Conservation (phyloP, 805 yeast genomes). For the Clavispora asparagi region DNA sequence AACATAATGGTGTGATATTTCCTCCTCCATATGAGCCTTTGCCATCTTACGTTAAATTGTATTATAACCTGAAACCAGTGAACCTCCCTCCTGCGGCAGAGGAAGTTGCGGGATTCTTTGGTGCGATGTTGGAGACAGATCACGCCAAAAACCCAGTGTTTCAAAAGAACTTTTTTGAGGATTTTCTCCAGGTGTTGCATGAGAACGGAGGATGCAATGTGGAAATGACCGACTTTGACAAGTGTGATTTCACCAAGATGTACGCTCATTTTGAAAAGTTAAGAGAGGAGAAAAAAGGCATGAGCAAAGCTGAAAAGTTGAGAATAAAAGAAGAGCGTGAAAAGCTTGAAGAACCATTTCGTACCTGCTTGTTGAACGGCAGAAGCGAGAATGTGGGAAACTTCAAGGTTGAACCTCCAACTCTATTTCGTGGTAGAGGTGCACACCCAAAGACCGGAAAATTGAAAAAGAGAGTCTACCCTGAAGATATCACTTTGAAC, state of each 20-base stretch:
- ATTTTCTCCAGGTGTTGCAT: slow-evolving; percentile 62
- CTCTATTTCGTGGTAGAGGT: slow-evolving; percentile 92
- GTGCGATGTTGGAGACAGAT: slow-evolving; percentile 81
- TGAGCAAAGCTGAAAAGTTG: slow-evolving; percentile 74
- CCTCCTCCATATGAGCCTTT: slow-evolving; percentile 90
- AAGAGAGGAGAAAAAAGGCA: slow-evolving; percentile 65
- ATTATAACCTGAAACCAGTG: slow-evolving; percentile 74
- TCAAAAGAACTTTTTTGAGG: slow-evolving; percentile 80
- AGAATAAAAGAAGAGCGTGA: slow-evolving; percentile 67
- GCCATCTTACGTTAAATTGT: slow-evolving; percentile 69
- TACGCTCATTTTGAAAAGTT: slow-evolving; percentile 61
- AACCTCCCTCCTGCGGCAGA: slow-evolving; percentile 77
- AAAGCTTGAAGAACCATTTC: slow-evolving; percentile 70
- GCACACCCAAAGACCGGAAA: slow-evolving; percentile 96
- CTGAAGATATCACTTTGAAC: slow-evolving; percentile 86
- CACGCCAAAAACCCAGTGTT: slow-evolving; percentile 85
- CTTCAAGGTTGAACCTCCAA: slow-evolving; percentile 94
- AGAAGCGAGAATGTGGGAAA: slow-evolving; percentile 90
- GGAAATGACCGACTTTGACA: slow-evolving; percentile 47
- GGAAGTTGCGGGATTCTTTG: slow-evolving; percentile 95
- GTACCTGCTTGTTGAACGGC: slow-evolving; percentile 77
- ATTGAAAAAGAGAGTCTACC: slow-evolving; percentile 76
- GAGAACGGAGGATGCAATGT: slow-evolving; percentile 61
- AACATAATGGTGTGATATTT: slow-evolving; percentile 86
- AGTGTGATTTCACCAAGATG: slow-evolving; percentile 77